Evolutionary conservation across 345 rosid genomes (phyloP).

Genomic region (Orychophragmus violaceus): DNA sequence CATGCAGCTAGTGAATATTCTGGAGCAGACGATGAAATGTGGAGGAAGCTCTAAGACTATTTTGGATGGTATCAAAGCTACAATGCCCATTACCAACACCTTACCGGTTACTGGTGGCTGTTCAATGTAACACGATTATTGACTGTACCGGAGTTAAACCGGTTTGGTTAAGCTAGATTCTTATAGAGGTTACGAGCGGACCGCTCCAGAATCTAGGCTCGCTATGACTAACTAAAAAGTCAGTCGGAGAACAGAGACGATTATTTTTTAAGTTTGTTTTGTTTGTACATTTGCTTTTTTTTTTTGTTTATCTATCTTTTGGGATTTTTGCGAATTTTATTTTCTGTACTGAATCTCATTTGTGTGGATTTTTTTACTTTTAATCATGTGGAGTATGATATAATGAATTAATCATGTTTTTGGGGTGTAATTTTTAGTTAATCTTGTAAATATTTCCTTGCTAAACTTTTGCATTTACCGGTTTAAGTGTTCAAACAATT

Average conservation of each 20-base stretch:
- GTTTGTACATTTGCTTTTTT: constrained; percentile 12
- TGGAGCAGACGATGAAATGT: constrained; percentile 73
- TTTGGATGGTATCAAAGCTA: constrained; percentile 45
- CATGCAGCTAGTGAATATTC: constrained; percentile 68
- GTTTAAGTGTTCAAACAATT: constrained; percentile 6
- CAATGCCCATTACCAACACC: constrained; percentile 38
- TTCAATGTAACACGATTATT: constrained; percentile 18
- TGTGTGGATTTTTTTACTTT: constrained; percentile 6
- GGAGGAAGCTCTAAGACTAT: constrained; percentile 32
- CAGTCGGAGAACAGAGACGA: constrained; percentile 10
- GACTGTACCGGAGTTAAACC: constrained; percentile 24
- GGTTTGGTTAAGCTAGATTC: constrained; percentile 13
- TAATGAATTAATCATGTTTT: neutral
- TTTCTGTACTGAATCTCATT: constrained; percentile 6
- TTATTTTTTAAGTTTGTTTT: neutral
- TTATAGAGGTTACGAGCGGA: constrained; percentile 27
- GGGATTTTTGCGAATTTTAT: neutral
- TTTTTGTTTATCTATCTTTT: neutral
- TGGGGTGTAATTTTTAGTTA: neutral
- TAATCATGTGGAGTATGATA: neutral
- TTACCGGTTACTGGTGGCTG: constrained; percentile 54
- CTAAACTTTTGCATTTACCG: neutral
- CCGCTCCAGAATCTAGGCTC: constrained; percentile 15
- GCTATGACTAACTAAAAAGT: constrained; percentile 26
- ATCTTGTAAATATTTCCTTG: neutral